A percentile compares a stretch with the other conserved stretches of the same genome.
Evolutionary conservation across 768 basidiomycete species (phyloP).

Genomic region (Boletus edulis): DNA sequence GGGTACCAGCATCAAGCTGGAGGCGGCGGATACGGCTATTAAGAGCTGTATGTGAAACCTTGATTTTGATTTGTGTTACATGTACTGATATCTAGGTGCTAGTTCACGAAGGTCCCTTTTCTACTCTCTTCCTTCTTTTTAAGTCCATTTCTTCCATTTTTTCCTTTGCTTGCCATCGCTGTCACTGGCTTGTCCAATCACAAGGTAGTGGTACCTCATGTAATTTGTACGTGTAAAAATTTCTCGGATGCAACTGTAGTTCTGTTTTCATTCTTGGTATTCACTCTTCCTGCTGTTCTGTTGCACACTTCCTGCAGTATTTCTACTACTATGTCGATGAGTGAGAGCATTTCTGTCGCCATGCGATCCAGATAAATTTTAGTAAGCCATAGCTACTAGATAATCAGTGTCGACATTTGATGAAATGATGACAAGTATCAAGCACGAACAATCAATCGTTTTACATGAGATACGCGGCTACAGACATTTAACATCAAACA

Average conservation of each 20-base stretch:
- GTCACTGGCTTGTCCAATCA: background rate
- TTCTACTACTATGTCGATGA: slow-evolving; percentile 7
- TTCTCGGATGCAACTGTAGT: slow-evolving; percentile 2
- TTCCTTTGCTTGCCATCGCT: background rate
- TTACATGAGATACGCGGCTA: background rate
- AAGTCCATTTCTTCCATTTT: background rate
- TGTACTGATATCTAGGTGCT: background rate
- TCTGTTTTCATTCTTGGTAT: background rate
- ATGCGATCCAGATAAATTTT: too few species aligned
- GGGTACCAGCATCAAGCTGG: slow-evolving; percentile 27
- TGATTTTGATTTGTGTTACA: too few species aligned
- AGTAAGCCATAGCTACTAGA: too few species aligned
- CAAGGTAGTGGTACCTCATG: slow-evolving; percentile 7
- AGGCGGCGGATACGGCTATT: slow-evolving; percentile 33
- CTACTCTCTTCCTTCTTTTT: background rate
- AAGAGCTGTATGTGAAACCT: slow-evolving; percentile 1
- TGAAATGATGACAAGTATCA: background rate
- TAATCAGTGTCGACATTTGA: too few species aligned
- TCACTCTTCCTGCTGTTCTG: background rate
- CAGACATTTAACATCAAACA: slow-evolving; percentile 7
- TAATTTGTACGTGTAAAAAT: slow-evolving; percentile 21
- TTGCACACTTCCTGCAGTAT: background rate
- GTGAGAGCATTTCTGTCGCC: background rate
- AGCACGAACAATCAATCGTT: background rate
- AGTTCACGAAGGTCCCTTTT: background rate